Evolutionary conservation across 331 rosid species (phyloP).

Genomic region (Acacia concinna): DNA sequence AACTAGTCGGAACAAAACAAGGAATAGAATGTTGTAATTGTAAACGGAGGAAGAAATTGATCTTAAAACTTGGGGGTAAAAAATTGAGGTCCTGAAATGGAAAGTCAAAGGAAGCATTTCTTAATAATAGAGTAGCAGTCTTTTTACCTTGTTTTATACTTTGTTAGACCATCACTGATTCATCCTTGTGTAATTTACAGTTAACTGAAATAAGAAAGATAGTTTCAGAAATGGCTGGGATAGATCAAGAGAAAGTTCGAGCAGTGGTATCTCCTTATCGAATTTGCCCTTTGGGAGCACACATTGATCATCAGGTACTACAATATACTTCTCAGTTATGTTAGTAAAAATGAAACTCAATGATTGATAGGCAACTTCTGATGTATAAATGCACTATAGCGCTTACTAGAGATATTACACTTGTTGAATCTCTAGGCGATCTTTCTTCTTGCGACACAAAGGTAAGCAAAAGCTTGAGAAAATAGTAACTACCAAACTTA

Average conservation of each 20-base stretch:
- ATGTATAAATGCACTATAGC: not conserved
- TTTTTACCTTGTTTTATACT: not conserved
- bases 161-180: slow-evolving; percentile 9
- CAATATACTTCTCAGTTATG: slow-evolving; percentile 9
- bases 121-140: not conserved
- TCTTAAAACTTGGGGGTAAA: not conserved
- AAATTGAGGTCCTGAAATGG: not conserved
- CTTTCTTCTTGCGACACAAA: not conserved
- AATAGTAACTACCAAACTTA: not conserved
- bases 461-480: not conserved
- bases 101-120: slow-evolving; percentile 15
- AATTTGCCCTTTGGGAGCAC: slow-evolving; percentile 96
- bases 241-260: slow-evolving; percentile 57
- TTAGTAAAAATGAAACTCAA: slow-evolving; percentile 14
- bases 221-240: slow-evolving; percentile 66
- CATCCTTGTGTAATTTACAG: slow-evolving; percentile 45
- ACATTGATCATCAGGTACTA: slow-evolving; percentile 90
- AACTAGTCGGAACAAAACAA: not conserved
- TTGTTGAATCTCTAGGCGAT: not conserved
- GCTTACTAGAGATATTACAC: slow-evolving; percentile 2
- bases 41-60: slow-evolving; percentile 6
- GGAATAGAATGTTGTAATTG: not conserved
- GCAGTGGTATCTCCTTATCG: slow-evolving; percentile 93
- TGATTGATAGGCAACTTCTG: slow-evolving; percentile 18
- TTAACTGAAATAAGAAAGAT: slow-evolving; percentile 47